Percentiles rank a stretch among this genome's conserved stretches.
phyloP scores from a whole-genome alignment of 352 stramenopile genomes.

The Globisporangium viniferum region DNA sequence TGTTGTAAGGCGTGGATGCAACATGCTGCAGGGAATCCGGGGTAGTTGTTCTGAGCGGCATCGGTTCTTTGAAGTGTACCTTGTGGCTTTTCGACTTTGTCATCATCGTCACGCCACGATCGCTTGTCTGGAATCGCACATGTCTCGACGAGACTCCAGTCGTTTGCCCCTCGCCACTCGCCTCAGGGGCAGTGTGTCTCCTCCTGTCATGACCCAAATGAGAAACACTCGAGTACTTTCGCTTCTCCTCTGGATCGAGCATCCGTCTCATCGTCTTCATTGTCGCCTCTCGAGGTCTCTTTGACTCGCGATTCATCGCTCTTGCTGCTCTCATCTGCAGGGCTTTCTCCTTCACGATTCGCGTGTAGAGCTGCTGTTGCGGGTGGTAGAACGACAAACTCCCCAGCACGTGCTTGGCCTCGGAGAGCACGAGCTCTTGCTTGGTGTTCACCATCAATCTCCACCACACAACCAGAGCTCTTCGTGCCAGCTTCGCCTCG shows the following conservation, averaged over 20 bases:
- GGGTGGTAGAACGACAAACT: conserved; percentile 40
- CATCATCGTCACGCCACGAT: neutral
- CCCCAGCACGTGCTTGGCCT: conserved; percentile 30
- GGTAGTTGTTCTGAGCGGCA: neutral
- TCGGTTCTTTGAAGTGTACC: neutral
- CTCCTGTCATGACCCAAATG: neutral
- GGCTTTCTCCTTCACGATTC: conserved; percentile 13
- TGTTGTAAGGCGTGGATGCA: neutral
- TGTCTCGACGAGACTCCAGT: neutral
- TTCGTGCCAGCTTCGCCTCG: conserved; percentile 17
- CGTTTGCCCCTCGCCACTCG: neutral
- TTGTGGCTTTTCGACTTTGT: neutral
- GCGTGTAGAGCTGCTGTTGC: conserved; percentile 23
- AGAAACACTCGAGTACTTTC: conserved; percentile 21
- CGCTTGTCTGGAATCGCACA: neutral
- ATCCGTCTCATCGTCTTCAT: conserved; percentile 32
- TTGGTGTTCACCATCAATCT: conserved; percentile 40
- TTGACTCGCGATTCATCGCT: neutral
- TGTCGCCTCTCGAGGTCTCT: conserved; percentile 1
- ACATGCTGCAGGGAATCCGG: neutral
- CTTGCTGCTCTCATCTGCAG: neutral
- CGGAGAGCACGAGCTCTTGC: conserved; percentile 44
- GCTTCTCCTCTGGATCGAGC: conserved; percentile 28
- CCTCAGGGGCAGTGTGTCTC: neutral
- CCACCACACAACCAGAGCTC: conserved; percentile 36